Evolutionary conservation across 2,329 filamentous ascomycete species (phyloP).

Genomic region (Epichloe typhina): DNA sequence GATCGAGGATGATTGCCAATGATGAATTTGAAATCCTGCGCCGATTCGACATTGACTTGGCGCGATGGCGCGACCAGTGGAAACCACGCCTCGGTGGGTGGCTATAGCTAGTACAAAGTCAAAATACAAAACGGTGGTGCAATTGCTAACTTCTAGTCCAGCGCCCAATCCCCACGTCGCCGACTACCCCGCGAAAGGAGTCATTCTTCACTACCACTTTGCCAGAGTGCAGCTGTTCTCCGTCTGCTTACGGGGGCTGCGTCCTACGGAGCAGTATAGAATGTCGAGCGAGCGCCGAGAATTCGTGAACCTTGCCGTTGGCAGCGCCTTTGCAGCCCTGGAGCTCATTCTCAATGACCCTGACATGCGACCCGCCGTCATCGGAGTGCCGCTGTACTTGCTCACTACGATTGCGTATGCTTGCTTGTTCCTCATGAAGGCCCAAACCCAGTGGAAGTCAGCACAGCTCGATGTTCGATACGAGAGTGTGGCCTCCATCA

Average conservation of each 20-base stretch:
- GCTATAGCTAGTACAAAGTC: background rate
- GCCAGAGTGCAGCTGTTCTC: conserved; percentile 36
- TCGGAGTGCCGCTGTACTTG: conserved; percentile 20
- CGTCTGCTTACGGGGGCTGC: conserved; percentile 27
- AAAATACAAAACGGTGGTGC: background rate
- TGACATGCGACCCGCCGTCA: conserved; percentile 18
- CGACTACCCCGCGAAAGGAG: conserved; percentile 35
- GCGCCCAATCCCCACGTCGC: conserved; percentile 32
- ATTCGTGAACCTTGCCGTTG: conserved; percentile 28
- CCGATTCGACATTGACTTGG: conserved; percentile 18
- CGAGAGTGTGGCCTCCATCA: conserved; percentile 16
- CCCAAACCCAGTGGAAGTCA: conserved; percentile 17
- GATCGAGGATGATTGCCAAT: conserved; percentile 21
- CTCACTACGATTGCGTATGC: conserved; percentile 21
- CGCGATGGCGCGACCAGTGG: conserved; percentile 24
- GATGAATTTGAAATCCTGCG: conserved; percentile 20
- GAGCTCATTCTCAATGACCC: conserved; percentile 17
- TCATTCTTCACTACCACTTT: conserved; percentile 36
- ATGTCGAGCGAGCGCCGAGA: conserved; percentile 31
- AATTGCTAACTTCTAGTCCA: conserved; percentile 9
- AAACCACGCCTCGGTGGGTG: conserved; percentile 18
- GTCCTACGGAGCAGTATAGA: conserved; percentile 21
- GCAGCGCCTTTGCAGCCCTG: conserved; percentile 18
- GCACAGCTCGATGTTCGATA: conserved; percentile 16
- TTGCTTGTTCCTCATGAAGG: conserved; percentile 20